Base-by-base conservation (phyloP, 1,139 yeast species). In the Protomyces lactucae-debilis region DNA sequence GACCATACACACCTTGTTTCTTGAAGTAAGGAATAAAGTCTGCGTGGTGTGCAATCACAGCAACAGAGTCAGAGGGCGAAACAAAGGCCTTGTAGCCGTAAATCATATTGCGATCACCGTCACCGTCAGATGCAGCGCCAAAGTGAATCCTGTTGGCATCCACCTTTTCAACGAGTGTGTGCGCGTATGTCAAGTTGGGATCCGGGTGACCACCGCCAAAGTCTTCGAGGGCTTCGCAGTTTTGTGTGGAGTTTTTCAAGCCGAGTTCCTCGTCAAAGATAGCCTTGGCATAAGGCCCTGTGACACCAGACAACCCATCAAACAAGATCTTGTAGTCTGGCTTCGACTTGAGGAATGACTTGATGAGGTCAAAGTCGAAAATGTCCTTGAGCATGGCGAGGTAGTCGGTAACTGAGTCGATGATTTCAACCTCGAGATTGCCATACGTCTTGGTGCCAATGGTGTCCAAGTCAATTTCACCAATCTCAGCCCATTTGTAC, bases 71-170 rank as follows among this genome's bases (percentile, higher is more conserved):
- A 74, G 99, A 98, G 1, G 99, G 99, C 0, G 97, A 91, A 9
- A 93, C 99, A 77, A 93, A 95, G 1, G 98, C 84, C 63, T 89
- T 88, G 52, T 92, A 92, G 67, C 99, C 99, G 76, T 93, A 93
- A 72, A 93, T 95, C 99, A 93, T 93, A 76, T 93, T 93, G 78
- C 99, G 85, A 76, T 93, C 99, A 76, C 99, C 99, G 74, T 93
- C 99, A 76, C 99, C 99, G 74, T 93, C 99, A 18, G 96, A 87
- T 5, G 99, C 99, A 48, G 99, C 99, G 70, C 99, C 99, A 76
- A 93, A 92, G 8, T 95, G 90, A 70, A 92, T 88, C 67, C 83
- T 78, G 68, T 87, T 87, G 36, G 77, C 75, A 74, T 93, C 97
- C 14, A 93, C 99, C 70, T 83, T 82, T 61, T 85, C 88, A 36